phyloP scores from a whole-genome alignment of 192 early-diverging fungal genomes.

The Polychytrium aggregatum region DNA sequence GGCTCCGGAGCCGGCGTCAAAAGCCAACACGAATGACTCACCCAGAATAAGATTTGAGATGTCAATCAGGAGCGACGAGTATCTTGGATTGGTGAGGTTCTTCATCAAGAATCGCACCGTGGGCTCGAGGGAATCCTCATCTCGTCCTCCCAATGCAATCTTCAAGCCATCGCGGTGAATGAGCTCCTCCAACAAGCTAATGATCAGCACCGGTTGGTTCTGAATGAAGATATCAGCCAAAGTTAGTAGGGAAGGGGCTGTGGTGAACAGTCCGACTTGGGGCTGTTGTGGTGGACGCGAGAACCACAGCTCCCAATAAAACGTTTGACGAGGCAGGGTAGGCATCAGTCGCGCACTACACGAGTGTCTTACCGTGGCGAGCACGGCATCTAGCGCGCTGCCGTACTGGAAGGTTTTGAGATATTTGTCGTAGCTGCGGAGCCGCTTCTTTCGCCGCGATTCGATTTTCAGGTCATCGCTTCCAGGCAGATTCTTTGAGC shows the following conservation, averaged over 20 bases:
- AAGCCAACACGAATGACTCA: constrained; percentile 15
- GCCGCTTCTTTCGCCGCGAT: constrained; percentile 39
- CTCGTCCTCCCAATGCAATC: constrained; percentile 70
- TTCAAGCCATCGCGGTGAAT: constrained; percentile 73
- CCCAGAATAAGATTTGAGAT: constrained; percentile 65
- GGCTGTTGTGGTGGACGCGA: too few relatives aligned
- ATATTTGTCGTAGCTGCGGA: constrained; percentile 71
- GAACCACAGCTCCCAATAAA: too few relatives aligned
- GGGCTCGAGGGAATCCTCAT: constrained; percentile 78
- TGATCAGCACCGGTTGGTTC: constrained; percentile 39
- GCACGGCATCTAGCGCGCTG: constrained; percentile 77
- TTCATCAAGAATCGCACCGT: constrained; percentile 70
- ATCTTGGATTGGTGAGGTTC: constrained; percentile 71
- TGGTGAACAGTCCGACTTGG: too few relatives aligned
- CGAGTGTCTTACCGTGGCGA: constrained; percentile 46
- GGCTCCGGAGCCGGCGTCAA: neutral
- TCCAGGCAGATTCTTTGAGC: constrained; percentile 33
- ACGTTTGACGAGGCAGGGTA: too few relatives aligned
- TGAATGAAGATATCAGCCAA: neutral
- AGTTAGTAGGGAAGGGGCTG: too few relatives aligned
- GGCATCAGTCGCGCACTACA: too few relatives aligned
- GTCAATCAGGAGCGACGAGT: constrained; percentile 63
- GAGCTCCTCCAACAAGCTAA: constrained; percentile 80
- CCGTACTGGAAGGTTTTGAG: constrained; percentile 79
- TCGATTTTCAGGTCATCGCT: constrained; percentile 70